Evolutionary conservation across 257 asterid genomes (phyloP), one percentile per base, ranked within the genome.

Genomic region (Capsicum pubescens): DNA sequence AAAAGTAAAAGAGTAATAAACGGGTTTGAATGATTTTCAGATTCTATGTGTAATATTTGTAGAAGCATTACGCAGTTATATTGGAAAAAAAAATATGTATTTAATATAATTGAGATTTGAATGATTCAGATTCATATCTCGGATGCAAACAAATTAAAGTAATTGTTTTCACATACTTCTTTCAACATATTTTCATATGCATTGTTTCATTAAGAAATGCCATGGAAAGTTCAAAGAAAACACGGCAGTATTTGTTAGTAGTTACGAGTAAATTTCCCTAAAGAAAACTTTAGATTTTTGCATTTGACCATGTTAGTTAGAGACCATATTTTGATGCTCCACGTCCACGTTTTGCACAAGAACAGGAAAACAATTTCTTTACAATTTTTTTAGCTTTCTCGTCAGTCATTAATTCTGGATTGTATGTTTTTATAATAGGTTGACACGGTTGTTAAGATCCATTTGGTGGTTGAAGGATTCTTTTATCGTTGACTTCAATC

Each of bases 181-280:
- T 19, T 19, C 19, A 74, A 74, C 19, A 42, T n/a, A n/a, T 71
- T 67, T 71, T 5, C 36, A 48, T 15, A 48, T 72, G 59, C 11
- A 72, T 48, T 11, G 7, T n/a, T 7, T 46, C 17, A 12, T 5
- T 0, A 12, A 19, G 19, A 21, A 21, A 17, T 21, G 6, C 7
- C 19, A 71, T 19, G 36, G 80, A 11, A 74, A 74, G 44, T 74
- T 74, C 1, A 50, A 50, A 13, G 60, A 19, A 74, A 7, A 48
- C n/a, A 48, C 3, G 14, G 32, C 3, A 76, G 11, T 19, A 76
- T 13, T 52, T 11, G 17, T 19, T 74, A 21, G 13, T 17, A 12
- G 81, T 50, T 46, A 52, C 36, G 4, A 74, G 81, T 74, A 74
- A 74, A 50, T 74, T 74, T 44, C 61, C 80, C n/a, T n/a, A 48